Conservation (phyloP, 2,329 filamentous ascomycete genomes). For the Ceratocystis huliohia region DNA sequence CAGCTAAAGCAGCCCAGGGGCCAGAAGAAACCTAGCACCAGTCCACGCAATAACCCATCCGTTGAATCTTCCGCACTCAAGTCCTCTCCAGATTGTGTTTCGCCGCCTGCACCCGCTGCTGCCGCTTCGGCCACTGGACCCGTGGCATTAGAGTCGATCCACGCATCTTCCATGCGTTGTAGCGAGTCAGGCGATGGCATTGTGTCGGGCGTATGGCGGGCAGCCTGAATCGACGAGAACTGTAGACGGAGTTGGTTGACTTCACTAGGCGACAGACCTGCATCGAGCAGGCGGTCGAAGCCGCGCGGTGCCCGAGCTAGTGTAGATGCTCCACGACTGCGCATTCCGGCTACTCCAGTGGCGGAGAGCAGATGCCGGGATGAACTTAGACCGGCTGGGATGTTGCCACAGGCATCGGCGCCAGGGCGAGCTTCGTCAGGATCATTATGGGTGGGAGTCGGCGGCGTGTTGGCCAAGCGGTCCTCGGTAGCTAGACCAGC, state of each 20-base stretch:
- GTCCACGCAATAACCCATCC: slow-evolving; percentile 78
- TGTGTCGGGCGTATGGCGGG: slow-evolving; percentile 73
- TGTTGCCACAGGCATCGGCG: not conserved
- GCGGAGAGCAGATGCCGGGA: not conserved
- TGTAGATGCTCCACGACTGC: slow-evolving; percentile 22
- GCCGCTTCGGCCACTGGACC: slow-evolving; percentile 27
- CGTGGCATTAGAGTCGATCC: slow-evolving; percentile 61
- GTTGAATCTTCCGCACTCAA: slow-evolving; percentile 44
- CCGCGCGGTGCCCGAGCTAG: slow-evolving; percentile 41
- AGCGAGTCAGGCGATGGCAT: slow-evolving; percentile 71
- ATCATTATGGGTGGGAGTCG: not conserved
- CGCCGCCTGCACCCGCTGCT: slow-evolving; percentile 23
- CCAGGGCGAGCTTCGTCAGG: not conserved
- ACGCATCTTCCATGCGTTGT: slow-evolving; percentile 70
- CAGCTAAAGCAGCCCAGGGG: slow-evolving; percentile 76
- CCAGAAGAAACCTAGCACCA: slow-evolving; percentile 90
- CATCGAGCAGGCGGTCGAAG: slow-evolving; percentile 71
- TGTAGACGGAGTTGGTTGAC: slow-evolving; percentile 75
- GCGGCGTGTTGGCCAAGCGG: slow-evolving; percentile 30
- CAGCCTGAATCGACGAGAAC: slow-evolving; percentile 72
- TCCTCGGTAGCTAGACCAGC: slow-evolving; percentile 59
- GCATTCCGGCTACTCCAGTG: not conserved
- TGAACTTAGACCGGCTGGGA: not conserved
- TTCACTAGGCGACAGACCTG: slow-evolving; percentile 73
- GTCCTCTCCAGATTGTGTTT: slow-evolving; percentile 25